phyloP scores from a whole-genome alignment of 495 filamentous ascomycete genomes.

The Hypoxylon perforatum region DNA sequence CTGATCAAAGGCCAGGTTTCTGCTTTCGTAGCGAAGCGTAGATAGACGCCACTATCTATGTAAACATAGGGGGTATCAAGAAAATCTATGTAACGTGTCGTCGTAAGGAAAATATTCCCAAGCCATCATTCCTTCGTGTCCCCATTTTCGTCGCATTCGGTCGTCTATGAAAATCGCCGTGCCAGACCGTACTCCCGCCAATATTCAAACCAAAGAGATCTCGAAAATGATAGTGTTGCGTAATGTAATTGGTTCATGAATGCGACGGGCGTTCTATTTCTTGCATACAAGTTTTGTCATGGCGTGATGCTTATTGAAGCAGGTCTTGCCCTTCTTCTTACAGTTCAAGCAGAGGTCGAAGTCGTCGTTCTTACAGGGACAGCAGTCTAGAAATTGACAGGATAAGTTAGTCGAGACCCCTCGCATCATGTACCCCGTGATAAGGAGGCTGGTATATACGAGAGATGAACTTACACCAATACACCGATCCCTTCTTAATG shows the following conservation, averaged over 20 bases:
- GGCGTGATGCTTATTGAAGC: not conserved
- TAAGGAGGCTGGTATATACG: not conserved
- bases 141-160: too few species aligned
- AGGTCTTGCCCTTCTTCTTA: not conserved
- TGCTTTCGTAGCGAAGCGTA: too few species aligned
- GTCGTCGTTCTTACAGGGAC: conserved; percentile 1
- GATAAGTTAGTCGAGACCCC: not conserved
- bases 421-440: too few species aligned
- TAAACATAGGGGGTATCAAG: too few species aligned
- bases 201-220: not conserved
- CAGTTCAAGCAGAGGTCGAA: conserved; percentile 15
- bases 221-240: not conserved
- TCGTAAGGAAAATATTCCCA: too few species aligned
- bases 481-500: not conserved
- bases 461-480: conserved; percentile 8
- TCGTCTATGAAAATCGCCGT: too few species aligned
- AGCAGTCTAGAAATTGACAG: conserved; percentile 1
- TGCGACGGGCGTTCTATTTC: not conserved
- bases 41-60: too few species aligned
- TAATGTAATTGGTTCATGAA: too few species aligned
- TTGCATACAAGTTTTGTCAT: conserved; percentile 3
- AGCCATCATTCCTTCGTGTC: too few species aligned
- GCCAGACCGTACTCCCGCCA: not conserved
- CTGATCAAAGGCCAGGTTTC: too few species aligned
- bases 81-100: too few species aligned